Base-by-base conservation (phyloP, 2,329 filamentous ascomycete species). In the Pseudogymnoascus sp. region DNA sequence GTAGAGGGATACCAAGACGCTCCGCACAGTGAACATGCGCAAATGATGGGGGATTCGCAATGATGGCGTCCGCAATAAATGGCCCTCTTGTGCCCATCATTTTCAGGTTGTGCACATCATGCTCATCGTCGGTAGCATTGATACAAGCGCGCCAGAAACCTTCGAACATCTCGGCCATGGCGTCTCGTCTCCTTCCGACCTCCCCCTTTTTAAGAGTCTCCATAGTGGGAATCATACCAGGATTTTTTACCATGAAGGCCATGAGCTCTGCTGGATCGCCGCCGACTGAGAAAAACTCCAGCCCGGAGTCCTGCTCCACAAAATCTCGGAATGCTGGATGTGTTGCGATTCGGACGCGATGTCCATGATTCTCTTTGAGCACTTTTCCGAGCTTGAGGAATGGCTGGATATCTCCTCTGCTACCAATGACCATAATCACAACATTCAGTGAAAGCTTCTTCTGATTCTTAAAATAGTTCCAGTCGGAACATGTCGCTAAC, bases 211-310 rank as follows among this genome's bases (percentile, higher is more conserved):
- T 85, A 60, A 92, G 81, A 0, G 86, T 86, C 63, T 89, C 82
- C 21, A 92, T 74, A 1, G 80, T 86, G 0, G 89, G 89, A 2
- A 94, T 87, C 71, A 92, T 77, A 3, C 88, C 88, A 0, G 83
- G 88, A 67, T 92, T 91, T 74, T 90, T 90, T 84, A 13, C 70
- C 89, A 94, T 92, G 71, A 91, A 92, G 0, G 87, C 85, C 89
- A 92, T 92, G 1, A 94, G 76, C 71, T 92, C 88, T 0, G 85
- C 83, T 1, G 89, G 89, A 66, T 92, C 85, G 1, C 89, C 89
- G 1, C 89, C 89, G 1, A 92, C 82, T 1, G 82, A 86, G 72
- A 92, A 92, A 73, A 92, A 92, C 66, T 92, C 89, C 0, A 92
- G 77, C 0, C 84, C 86, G 7, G 74, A 59, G 63, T 90, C 86